phyloP scores from a whole-genome alignment of 164 flowering plant genomes.

The Vitis rupestris region DNA sequence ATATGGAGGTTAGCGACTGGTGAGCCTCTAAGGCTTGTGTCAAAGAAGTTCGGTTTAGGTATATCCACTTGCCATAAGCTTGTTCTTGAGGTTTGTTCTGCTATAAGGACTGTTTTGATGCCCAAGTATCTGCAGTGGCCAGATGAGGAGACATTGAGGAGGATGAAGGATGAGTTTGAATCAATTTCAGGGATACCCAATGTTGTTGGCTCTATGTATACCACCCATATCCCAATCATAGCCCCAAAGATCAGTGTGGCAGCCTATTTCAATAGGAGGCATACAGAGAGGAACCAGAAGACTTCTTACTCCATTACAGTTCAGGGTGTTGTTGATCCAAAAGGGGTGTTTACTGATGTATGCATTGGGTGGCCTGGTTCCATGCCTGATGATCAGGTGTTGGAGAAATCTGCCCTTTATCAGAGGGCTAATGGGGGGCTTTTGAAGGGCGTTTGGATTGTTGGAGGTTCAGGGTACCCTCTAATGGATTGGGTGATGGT shows the following conservation, averaged over 20 bases:
- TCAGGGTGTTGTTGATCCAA: slow-evolving; percentile 60
- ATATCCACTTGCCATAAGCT: slow-evolving; percentile 62
- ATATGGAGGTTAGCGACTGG: slow-evolving; percentile 71
- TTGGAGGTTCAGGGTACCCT: slow-evolving; percentile 50
- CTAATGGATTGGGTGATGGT: slow-evolving; percentile 61
- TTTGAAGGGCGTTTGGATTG: slow-evolving; percentile 47
- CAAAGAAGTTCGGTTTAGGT: slow-evolving; percentile 60
- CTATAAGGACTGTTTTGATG: slow-evolving; percentile 47
- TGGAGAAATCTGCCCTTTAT: slow-evolving; percentile 54
- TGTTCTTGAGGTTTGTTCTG: slow-evolving; percentile 59
- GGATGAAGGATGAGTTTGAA: slow-evolving; percentile 36
- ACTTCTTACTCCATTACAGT: slow-evolving; percentile 59
- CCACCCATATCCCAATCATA: slow-evolving; percentile 62
- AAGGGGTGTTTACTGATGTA: slow-evolving; percentile 56
- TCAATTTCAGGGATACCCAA: slow-evolving; percentile 50
- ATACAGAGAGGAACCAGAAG: slow-evolving; percentile 65
- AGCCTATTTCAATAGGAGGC: slow-evolving; percentile 57
- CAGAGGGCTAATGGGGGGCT: slow-evolving; percentile 50
- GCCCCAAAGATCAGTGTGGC: slow-evolving; percentile 58
- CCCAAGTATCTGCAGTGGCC: slow-evolving; percentile 64
- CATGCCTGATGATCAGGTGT: slow-evolving; percentile 54
- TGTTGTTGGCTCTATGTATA: slow-evolving; percentile 61
- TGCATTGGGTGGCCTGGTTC: slow-evolving; percentile 75
- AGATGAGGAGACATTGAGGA: slow-evolving; percentile 30
- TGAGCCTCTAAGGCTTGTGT: slow-evolving; percentile 59